These are phyloP conservation scores for Stipa capillata DNA, from an alignment of 176 grass and related monocot genomes.

Conservation along the genomic window DNA sequence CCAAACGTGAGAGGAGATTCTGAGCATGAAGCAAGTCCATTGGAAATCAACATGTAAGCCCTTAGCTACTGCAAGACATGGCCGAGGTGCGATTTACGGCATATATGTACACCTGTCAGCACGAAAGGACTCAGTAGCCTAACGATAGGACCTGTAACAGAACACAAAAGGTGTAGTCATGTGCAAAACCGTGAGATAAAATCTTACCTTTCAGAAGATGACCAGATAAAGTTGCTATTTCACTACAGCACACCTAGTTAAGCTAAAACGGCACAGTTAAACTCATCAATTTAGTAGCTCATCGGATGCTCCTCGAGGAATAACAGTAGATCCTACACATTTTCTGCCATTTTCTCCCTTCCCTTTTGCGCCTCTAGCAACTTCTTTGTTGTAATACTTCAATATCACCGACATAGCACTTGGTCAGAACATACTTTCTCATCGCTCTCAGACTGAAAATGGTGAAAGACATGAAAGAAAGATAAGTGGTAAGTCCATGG, in stretches of 20 bases:
- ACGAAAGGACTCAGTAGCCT: background rate
- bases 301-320: constrained; percentile 38
- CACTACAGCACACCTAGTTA: background rate
- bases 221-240: background rate
- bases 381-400: too few species aligned
- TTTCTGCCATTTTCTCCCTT: constrained; percentile 49
- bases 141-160: background rate
- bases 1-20: background rate
- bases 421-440: too few species aligned
- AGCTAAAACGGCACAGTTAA: background rate
- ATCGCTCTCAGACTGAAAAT: too few species aligned
- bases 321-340: constrained; percentile 37
- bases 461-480: too few species aligned
- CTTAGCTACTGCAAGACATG: background rate
- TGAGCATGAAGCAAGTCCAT: background rate
- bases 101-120: background rate
- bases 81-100: background rate
- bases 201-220: background rate
- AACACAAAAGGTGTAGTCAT: too few species aligned
- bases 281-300: constrained; percentile 22
- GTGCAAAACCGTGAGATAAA: background rate
- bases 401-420: too few species aligned
- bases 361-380: constrained; percentile 45
- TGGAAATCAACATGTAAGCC: background rate
- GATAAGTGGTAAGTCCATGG: too few species aligned